These are phyloP conservation scores for Pyronema omphalodes DNA, from an alignment of 495 filamentous ascomycete species.

Conservation along the genomic window DNA sequence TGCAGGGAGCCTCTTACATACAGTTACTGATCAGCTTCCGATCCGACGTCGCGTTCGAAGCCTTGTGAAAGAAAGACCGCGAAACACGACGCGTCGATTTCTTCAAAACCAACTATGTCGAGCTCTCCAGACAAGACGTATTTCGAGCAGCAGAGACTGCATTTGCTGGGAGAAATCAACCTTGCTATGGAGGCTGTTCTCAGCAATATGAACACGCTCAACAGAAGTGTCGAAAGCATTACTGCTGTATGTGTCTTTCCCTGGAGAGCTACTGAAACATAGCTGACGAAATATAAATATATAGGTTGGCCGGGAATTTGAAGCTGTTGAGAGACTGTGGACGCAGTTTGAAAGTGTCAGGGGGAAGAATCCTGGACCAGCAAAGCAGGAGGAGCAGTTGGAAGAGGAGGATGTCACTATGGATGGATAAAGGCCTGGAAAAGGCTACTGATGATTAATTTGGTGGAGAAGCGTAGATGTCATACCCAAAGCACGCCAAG, in stretches of 20 bases:
- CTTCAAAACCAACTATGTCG: background rate
- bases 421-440: background rate
- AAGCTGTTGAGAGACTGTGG: constrained; percentile 92
- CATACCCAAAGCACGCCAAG: too few species aligned
- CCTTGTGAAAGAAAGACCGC: background rate
- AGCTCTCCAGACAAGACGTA: constrained; percentile 13
- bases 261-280: background rate
- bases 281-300: background rate
- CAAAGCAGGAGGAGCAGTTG: constrained; percentile 27
- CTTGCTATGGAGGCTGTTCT: constrained; percentile 64
- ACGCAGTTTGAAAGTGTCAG: constrained; percentile 93
- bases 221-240: constrained; percentile 81
- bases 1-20: background rate
- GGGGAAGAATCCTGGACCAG: constrained; percentile 38
- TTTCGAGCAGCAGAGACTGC: constrained; percentile 21
- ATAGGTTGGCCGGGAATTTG: constrained; percentile 89
- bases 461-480: too few species aligned
- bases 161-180: constrained; percentile 19
- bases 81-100: too few species aligned
- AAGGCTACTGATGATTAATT: too few species aligned
- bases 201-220: constrained; percentile 88
- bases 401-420: constrained; percentile 1
- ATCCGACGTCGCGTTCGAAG: background rate
- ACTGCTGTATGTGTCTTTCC: constrained; percentile 43
- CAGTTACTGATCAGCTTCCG: background rate